phyloP scores from a whole-genome alignment of 2,329 filamentous ascomycete genomes.

The Pseudonectria foliicola region DNA sequence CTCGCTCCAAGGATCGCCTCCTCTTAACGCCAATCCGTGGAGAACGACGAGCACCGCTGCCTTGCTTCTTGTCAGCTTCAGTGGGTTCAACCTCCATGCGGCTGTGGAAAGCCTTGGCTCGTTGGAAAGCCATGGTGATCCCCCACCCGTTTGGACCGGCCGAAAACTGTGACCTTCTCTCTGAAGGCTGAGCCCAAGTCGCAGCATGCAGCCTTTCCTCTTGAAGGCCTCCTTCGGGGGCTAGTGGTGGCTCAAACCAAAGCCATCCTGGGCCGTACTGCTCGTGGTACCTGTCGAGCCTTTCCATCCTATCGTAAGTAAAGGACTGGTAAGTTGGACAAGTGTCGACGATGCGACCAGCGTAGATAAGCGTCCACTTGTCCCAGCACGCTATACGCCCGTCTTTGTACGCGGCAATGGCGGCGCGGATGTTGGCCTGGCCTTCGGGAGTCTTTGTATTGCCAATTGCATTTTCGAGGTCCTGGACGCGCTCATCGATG shows the following conservation, averaged over 20 bases:
- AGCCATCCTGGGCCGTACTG: constrained; percentile 19
- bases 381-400: constrained; percentile 16
- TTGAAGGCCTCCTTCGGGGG: constrained; percentile 6
- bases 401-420: constrained; percentile 15
- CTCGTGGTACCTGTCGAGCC: constrained; percentile 14
- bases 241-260: constrained; percentile 19
- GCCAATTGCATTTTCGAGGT: constrained; percentile 7
- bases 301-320: constrained; percentile 14
- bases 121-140: constrained; percentile 22
- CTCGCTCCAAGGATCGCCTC: constrained; percentile 7
- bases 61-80: not conserved
- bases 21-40: not conserved
- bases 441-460: constrained; percentile 6
- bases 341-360: constrained; percentile 12
- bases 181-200: constrained; percentile 16
- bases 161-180: not conserved
- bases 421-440: constrained; percentile 12
- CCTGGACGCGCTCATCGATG: constrained; percentile 4
- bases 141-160: constrained; percentile 7
- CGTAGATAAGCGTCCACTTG: constrained; percentile 19
- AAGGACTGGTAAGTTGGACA: constrained; percentile 20
- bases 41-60: not conserved
- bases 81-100: constrained; percentile 3
- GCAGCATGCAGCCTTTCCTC: constrained; percentile 16
- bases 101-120: constrained; percentile 15